Percentiles rank a stretch among this genome's conserved stretches.
phyloP scores from a whole-genome alignment of 495 filamentous ascomycete species.

The Schizothecium vesticola region DNA sequence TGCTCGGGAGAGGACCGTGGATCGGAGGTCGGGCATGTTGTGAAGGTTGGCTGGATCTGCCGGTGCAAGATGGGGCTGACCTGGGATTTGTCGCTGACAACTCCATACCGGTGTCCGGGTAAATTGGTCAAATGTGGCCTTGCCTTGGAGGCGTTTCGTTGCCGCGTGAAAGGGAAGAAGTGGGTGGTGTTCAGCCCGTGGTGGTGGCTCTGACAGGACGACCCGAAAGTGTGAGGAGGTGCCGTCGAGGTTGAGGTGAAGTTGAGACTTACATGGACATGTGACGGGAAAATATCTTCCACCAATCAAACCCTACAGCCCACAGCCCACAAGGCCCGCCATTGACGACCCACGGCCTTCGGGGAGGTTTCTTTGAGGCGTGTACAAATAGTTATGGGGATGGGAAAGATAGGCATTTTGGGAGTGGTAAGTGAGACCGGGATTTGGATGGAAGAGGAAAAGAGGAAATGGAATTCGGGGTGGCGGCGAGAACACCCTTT shows the following conservation, averaged over 20 bases:
- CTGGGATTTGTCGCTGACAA: not conserved
- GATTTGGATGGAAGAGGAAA: not conserved
- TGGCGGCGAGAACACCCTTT: not conserved
- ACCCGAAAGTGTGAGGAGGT: not conserved
- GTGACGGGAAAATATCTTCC: constrained; percentile 27
- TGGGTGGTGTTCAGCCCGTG: not conserved
- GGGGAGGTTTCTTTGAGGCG: not conserved
- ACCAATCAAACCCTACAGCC: constrained; percentile 25
- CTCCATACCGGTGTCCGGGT: constrained; percentile 7
- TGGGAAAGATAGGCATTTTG: not conserved
- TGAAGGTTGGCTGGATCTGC: not conserved
- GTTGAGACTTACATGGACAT: not conserved
- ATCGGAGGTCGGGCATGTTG: not conserved
- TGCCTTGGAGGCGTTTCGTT: not conserved
- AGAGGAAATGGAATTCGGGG: not conserved
- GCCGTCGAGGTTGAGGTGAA: not conserved
- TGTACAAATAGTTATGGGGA: not conserved
- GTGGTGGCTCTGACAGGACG: not conserved
- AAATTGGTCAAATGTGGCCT: constrained; percentile 1
- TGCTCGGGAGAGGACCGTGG: too few relatives aligned
- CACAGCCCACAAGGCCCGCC: not conserved
- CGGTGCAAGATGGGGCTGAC: not conserved
- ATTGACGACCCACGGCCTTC: not conserved
- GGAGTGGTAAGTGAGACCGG: not conserved
- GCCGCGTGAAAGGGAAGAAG: not conserved